Evolutionary conservation across 192 early-diverging fungal species (phyloP), one percentile per base, ranked within the genome.

Genomic region (Lobosporangium transversale): DNA sequence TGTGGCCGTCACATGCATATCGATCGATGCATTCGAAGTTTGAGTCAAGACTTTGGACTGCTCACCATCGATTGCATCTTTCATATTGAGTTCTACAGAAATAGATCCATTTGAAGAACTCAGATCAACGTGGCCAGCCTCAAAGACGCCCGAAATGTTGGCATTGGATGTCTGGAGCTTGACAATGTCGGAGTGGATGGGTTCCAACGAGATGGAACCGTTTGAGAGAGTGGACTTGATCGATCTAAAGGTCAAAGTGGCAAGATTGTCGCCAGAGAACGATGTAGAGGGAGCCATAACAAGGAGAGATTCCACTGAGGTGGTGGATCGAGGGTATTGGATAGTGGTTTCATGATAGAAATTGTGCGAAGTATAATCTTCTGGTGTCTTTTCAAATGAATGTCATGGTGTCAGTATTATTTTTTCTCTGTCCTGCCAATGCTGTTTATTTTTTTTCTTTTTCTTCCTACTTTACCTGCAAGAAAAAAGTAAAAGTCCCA

Each of bases 321-420:
- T n/a, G 14, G 47, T 40, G 2, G 58, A 26, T n/a, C 43, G 12
- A 5, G 73, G 73, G 40, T 62, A 54, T 27, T 62, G 59, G 21
- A 76, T 54, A 14, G 44, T 48, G 36, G 73, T 76, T 11, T 76
- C 64, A 54, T 76, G 58, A 53, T 67, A 66, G 24, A 76, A 50
- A 14, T 14, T 3, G 12, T 58, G 58, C 37, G 18, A 17, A 12
- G 8, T 17, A 9, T 14, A 63, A 21, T 32, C 30, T 1, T 58
- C 36, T 29, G 69, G 69, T 0, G 60, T 55, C 68, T 70, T 51
- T n/a, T 35, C 26, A 23, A 7, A 53, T 30, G 12, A 47, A 43
- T 58, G 23, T 17, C 8, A n/a, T n/a, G n/a, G n/a, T 26, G 26
- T 52, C 17, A 17, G 17, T 2, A 17, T 36, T 54, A 17, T 14